Evolutionary conservation across 257 asterid genomes (phyloP).

Genomic region (Perilla frutescens): DNA sequence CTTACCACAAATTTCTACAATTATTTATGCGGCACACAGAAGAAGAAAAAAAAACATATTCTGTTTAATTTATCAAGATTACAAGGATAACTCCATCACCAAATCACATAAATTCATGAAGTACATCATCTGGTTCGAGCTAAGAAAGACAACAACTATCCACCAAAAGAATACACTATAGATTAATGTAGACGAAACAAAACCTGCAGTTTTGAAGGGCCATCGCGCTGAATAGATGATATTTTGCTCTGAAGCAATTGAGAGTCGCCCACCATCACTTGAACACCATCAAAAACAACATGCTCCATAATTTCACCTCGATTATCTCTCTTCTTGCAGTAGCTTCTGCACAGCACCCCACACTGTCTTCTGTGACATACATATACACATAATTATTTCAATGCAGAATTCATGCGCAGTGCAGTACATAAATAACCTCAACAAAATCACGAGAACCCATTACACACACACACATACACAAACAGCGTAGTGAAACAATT

Average conservation of each 20-base stretch:
- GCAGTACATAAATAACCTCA: not conserved
- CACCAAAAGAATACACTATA: not conserved
- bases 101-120: too few relatives aligned
- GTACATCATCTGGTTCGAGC: not conserved
- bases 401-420: constrained; percentile 3
- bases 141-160: not conserved
- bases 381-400: not conserved
- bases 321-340: constrained; percentile 35
- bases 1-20: not conserved
- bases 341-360: constrained; percentile 45
- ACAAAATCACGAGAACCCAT: constrained; percentile 29
- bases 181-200: not conserved
- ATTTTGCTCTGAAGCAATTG: constrained; percentile 59
- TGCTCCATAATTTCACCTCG: constrained; percentile 58
- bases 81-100: too few relatives aligned
- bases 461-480: not conserved
- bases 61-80: too few relatives aligned
- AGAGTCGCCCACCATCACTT: constrained; percentile 65
- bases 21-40: not conserved
- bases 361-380: constrained; percentile 21
- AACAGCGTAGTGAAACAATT: not conserved
- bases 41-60: too few relatives aligned
- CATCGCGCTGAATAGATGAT: constrained; percentile 58
- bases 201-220: constrained; percentile 86
- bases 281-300: constrained; percentile 59